phyloP scores from a whole-genome alignment of 257 asterid genomes.

The Solanum ahanhuiri region DNA sequence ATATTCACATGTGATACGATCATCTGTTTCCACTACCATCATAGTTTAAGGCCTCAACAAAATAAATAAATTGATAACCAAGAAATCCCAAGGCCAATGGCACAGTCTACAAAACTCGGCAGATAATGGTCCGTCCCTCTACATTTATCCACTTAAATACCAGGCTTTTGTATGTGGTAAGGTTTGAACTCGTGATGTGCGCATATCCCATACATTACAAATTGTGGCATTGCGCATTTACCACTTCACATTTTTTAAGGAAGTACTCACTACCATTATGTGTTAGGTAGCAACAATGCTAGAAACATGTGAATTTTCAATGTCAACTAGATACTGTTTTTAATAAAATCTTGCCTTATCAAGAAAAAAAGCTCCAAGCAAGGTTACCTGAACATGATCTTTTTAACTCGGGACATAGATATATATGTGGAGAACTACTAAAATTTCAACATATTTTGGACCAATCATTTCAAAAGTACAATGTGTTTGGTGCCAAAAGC shows the following conservation, averaged over 20 bases:
- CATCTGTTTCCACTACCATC: not conserved
- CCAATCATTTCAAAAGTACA: not conserved
- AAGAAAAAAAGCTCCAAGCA: not conserved
- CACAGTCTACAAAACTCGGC: not conserved
- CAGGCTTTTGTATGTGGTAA: not conserved
- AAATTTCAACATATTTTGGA: not conserved
- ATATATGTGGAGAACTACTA: not conserved
- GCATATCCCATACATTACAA: not conserved
- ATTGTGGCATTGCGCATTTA: not conserved
- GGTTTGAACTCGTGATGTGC: not conserved
- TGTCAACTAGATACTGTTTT: not conserved
- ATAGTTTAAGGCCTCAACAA: not conserved
- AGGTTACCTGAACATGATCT: not conserved
- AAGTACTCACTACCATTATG: not conserved
- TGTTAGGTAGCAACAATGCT: not conserved
- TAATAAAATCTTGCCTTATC: not conserved
- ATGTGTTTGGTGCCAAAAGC: not conserved
- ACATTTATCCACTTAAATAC: not conserved
- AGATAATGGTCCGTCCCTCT: not conserved
- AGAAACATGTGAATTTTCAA: not conserved
- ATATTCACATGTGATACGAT: not conserved
- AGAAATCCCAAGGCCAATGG: not conserved
- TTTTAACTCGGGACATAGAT: not conserved
- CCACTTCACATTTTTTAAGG: not conserved
- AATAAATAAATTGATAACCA: not conserved